Evolutionary conservation across 2,329 filamentous ascomycete species (phyloP).

Genomic region (Epicoccum sorghinum): DNA sequence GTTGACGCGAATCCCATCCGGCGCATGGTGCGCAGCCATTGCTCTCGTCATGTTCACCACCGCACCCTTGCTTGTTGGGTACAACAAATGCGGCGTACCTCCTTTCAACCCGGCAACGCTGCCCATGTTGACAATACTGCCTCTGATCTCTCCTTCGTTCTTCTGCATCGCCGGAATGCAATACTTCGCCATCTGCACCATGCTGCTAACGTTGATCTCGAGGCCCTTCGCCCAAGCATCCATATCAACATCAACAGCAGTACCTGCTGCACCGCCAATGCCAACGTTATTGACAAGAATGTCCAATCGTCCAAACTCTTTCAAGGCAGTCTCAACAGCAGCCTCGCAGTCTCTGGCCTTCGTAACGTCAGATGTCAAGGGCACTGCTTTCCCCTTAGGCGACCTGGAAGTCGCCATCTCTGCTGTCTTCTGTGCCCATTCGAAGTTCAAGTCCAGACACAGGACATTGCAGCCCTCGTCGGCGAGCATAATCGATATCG

Average conservation of each 20-base stretch:
- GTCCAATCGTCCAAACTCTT: constrained; percentile 62
- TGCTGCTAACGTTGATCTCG: constrained; percentile 68
- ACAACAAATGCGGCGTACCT: constrained; percentile 60
- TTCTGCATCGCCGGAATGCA: constrained; percentile 65
- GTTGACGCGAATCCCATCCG: constrained; percentile 59
- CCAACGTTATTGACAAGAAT: constrained; percentile 71
- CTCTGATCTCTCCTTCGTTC: constrained; percentile 55
- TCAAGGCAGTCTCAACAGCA: constrained; percentile 50
- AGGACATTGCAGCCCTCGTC: constrained; percentile 64
- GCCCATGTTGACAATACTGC: constrained; percentile 67
- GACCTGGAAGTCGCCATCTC: constrained; percentile 53
- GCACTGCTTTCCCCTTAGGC: constrained; percentile 38
- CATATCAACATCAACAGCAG: constrained; percentile 66
- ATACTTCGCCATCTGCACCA: constrained; percentile 69
- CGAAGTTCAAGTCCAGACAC: constrained; percentile 61
- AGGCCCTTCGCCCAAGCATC: constrained; percentile 62
- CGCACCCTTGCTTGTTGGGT: constrained; percentile 61
- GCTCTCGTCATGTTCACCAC: constrained; percentile 63
- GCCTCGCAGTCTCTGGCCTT: constrained; percentile 57
- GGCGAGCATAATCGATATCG: constrained; percentile 64
- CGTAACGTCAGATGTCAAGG: constrained; percentile 62
- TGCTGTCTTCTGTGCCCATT: constrained; percentile 60
- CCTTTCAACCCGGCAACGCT: constrained; percentile 64
- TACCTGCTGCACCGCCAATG: constrained; percentile 63
- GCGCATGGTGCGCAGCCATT: constrained; percentile 62